Percentiles rank a stretch among this genome's conserved stretches.
Conservation (phyloP, 306 rosid species). For the Dryas alaskensis region DNA sequence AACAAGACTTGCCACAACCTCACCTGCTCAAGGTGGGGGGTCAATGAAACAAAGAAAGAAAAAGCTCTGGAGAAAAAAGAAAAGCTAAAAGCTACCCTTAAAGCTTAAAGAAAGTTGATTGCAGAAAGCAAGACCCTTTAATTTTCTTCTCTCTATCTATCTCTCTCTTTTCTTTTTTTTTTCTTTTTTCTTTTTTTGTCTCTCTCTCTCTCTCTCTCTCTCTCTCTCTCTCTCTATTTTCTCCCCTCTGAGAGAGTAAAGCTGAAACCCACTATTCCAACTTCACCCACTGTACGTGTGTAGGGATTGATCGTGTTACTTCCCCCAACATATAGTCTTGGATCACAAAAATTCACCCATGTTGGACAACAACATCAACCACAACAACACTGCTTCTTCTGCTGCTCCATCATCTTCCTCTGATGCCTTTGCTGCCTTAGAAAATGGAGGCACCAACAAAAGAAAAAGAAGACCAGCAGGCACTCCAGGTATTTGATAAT, state of each 20-base stretch:
- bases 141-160: slow-evolving; percentile 24
- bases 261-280: slow-evolving; percentile 39
- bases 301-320: slow-evolving; percentile 20
- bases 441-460: slow-evolving; percentile 58
- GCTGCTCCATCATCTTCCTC: slow-evolving; percentile 48
- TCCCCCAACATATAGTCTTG: slow-evolving; percentile 18
- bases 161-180: background rate
- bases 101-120: slow-evolving; percentile 61
- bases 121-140: slow-evolving; percentile 53
- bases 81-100: slow-evolving; percentile 40
- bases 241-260: background rate
- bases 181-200: background rate
- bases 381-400: slow-evolving; percentile 33
- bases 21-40: slow-evolving; percentile 67
- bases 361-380: slow-evolving; percentile 10
- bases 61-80: slow-evolving; percentile 6
- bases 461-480: slow-evolving; percentile 97
- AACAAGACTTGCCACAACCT: slow-evolving; percentile 52
- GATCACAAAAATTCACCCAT: slow-evolving; percentile 3
- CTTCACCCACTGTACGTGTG: slow-evolving; percentile 33
- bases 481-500: slow-evolving; percentile 65
- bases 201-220: slow-evolving; percentile 18
- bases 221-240: background rate
- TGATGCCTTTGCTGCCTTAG: slow-evolving; percentile 39
- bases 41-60: slow-evolving; percentile 47